These are phyloP conservation scores for Penicillium daleae DNA, from an alignment of 495 filamentous ascomycete genomes.

Conservation along the genomic window DNA sequence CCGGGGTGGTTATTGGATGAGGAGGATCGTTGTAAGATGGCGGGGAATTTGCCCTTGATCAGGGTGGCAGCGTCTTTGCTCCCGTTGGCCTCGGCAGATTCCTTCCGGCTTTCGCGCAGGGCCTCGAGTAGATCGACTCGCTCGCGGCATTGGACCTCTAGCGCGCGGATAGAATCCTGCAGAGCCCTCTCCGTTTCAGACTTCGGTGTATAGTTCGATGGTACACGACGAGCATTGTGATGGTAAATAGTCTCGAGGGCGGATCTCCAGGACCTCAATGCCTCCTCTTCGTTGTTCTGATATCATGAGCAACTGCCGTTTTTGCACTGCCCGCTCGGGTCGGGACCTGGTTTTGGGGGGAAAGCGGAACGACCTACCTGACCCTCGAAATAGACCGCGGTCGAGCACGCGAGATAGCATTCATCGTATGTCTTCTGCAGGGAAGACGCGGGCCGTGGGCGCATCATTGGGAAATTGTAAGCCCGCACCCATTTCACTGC, in stretches of 20 bases:
- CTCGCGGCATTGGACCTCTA: slow-evolving; percentile 94
- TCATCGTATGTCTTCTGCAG: slow-evolving; percentile 98
- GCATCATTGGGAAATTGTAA: slow-evolving; percentile 63
- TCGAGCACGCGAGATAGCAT: slow-evolving; percentile 90
- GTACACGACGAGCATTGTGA: slow-evolving; percentile 76
- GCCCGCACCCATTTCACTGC: slow-evolving; percentile 38
- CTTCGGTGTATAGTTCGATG: slow-evolving; percentile 69
- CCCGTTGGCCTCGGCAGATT: slow-evolving; percentile 47
- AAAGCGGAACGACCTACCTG: slow-evolving; percentile 58
- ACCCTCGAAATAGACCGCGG: slow-evolving; percentile 91
- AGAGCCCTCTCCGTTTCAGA: slow-evolving; percentile 85
- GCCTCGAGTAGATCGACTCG: slow-evolving; percentile 87
- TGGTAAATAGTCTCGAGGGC: slow-evolving; percentile 92
- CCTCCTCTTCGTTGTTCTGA: slow-evolving; percentile 91
- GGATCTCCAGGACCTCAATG: slow-evolving; percentile 86
- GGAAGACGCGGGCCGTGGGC: slow-evolving; percentile 74
- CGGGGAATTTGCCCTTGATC: slow-evolving; percentile 22
- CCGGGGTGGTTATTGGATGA: slow-evolving; percentile 46
- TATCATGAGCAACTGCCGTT: slow-evolving; percentile 23
- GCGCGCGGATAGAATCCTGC: slow-evolving; percentile 74
- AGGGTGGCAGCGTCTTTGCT: slow-evolving; percentile 27
- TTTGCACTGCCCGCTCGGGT: slow-evolving; percentile 12
- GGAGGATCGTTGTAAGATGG: slow-evolving; percentile 13
- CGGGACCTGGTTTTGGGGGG: neutral
- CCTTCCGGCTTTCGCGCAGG: slow-evolving; percentile 73